Percentiles rank a stretch among this genome's conserved stretches.
phyloP scores from a whole-genome alignment of 2,329 filamentous ascomycete genomes.

The Immersiporthe knoxdaviesiana region DNA sequence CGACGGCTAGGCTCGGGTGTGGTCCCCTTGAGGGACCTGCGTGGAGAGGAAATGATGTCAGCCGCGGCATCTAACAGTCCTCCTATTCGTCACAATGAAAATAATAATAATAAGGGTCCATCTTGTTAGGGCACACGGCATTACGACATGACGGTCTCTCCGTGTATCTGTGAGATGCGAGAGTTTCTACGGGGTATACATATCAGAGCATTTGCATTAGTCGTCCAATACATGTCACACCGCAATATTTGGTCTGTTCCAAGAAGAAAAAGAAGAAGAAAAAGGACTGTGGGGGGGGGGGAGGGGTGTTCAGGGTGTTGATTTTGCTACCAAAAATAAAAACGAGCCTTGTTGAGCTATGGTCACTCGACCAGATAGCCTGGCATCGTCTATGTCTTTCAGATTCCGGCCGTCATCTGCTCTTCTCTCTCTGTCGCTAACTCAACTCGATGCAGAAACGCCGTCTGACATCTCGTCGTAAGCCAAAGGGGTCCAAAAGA shows the following conservation, averaged over 20 bases:
- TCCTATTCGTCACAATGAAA: neutral
- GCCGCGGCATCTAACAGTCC: neutral
- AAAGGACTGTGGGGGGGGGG: too few relatives aligned
- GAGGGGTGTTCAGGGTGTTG: conserved; percentile 26
- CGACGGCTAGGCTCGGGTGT: neutral
- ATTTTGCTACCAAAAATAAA: conserved; percentile 27
- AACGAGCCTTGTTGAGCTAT: conserved; percentile 25
- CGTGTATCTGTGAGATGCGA: neutral
- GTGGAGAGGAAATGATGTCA: conserved; percentile 8
- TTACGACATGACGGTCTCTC: neutral
- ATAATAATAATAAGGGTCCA: neutral
- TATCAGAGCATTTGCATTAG: neutral
- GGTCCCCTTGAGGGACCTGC: neutral
- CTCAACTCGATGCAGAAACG: conserved; percentile 19
- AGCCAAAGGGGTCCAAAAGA: conserved; percentile 17
- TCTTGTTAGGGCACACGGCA: neutral
- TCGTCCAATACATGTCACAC: neutral
- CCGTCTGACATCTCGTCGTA: conserved; percentile 20
- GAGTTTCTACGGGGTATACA: neutral
- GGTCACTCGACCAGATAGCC: conserved; percentile 32
- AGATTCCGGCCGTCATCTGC: conserved; percentile 14
- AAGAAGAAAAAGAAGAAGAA: neutral
- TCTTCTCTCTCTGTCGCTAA: conserved; percentile 8
- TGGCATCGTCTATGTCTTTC: conserved; percentile 24
- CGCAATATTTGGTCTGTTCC: neutral